phyloP scores from a whole-genome alignment of 2,329 filamentous ascomycete species.

The Aureobasidium sp. region DNA sequence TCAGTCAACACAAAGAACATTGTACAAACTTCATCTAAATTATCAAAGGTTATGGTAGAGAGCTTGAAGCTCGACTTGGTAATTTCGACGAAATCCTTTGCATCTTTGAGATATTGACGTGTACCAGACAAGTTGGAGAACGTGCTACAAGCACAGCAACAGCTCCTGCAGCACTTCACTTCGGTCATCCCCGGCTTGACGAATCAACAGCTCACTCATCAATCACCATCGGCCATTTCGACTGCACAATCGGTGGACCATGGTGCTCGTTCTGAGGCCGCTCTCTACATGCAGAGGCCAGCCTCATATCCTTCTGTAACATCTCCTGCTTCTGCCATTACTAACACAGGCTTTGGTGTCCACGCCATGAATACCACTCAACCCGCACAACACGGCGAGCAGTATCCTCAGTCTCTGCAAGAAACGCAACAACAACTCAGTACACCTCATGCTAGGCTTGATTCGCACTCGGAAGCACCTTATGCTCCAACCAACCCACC shows the following conservation, averaged over 20 bases:
- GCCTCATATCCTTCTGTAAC: constrained; percentile 27
- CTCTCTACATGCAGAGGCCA: constrained; percentile 41
- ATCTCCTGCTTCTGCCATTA: constrained; percentile 3
- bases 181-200: constrained; percentile 20
- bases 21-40: background rate
- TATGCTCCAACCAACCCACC: constrained; percentile 34
- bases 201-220: constrained; percentile 3
- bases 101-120: constrained; percentile 12
- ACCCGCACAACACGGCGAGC: background rate
- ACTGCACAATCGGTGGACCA: constrained; percentile 26
- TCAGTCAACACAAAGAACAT: background rate
- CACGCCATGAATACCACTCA: background rate
- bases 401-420: background rate
- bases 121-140: constrained; percentile 40
- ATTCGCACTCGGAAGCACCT: constrained; percentile 19
- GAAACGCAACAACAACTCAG: constrained; percentile 20
- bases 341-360: background rate
- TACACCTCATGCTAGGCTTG: constrained; percentile 15
- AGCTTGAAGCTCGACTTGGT: constrained; percentile 54
- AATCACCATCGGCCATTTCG: constrained; percentile 12
- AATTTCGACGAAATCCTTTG: constrained; percentile 26
- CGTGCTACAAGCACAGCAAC: constrained; percentile 39
- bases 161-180: constrained; percentile 39
- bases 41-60: constrained; percentile 46
- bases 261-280: constrained; percentile 38